Evolutionary conservation across 1,139 yeast genomes (phyloP).

Genomic region (Candida pseudoviswanathii): DNA sequence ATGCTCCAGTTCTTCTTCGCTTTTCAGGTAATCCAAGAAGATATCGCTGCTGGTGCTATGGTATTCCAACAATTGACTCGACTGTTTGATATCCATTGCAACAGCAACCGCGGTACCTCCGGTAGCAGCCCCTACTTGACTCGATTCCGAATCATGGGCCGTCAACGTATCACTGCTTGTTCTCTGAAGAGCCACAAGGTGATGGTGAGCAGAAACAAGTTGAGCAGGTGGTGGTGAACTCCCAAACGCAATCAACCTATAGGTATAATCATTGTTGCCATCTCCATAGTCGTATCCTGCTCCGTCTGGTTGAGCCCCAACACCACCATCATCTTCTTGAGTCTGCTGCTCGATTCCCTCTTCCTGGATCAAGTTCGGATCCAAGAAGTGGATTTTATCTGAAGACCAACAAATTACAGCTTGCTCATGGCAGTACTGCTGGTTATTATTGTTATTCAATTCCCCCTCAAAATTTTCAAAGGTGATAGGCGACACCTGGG

Average conservation of each 20-base stretch:
- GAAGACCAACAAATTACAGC: conserved; percentile 11
- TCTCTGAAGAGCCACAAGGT: not conserved
- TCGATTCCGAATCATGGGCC: conserved; percentile 1
- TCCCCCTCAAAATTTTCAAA: not conserved
- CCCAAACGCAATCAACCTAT: conserved; percentile 5
- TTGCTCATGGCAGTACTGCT: not conserved
- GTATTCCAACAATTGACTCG: conserved; percentile 2
- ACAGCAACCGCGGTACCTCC: not conserved
- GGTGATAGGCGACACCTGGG: conserved; percentile 1
- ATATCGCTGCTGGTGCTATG: conserved; percentile 4
- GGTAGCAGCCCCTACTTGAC: not conserved
- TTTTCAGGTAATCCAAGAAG: conserved; percentile 7
- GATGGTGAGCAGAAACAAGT: not conserved
- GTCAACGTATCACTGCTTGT: conserved; percentile 5
- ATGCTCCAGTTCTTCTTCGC: conserved; percentile 3
- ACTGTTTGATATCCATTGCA: not conserved
- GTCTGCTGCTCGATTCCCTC: too few species aligned
- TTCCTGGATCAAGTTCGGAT: conserved; percentile 9
- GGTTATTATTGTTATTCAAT: not conserved
- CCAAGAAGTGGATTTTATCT: conserved; percentile 9
- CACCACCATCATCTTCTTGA: not conserved
- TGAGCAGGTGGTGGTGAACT: conserved; percentile 6
- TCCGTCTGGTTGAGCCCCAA: not conserved
- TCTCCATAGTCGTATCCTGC: not conserved
- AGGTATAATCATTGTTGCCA: conserved; percentile 1